Evolutionary conservation across 2,329 filamentous ascomycete species (phyloP).

Genomic region (Furcasterigmium sp.): DNA sequence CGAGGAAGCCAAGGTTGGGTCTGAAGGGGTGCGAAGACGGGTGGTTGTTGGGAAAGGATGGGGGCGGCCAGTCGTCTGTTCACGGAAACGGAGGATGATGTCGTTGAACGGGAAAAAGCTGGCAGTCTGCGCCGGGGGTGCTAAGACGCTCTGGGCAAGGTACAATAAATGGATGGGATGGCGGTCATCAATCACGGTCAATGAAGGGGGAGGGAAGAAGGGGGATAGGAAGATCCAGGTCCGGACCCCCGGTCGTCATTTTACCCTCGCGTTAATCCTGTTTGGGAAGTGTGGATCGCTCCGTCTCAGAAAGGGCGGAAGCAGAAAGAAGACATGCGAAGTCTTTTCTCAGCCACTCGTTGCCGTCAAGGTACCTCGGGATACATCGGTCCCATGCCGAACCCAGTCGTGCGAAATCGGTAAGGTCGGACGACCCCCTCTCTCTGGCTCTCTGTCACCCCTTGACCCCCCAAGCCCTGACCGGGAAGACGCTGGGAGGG

Average conservation of each 20-base stretch:
- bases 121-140: neutral
- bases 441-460: no score
- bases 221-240: neutral
- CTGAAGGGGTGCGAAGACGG: neutral
- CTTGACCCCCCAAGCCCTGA: no score
- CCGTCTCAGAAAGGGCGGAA: neutral
- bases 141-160: neutral
- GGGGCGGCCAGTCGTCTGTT: neutral
- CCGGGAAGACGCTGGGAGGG: no score
- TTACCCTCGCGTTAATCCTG: neutral
- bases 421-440: no score
- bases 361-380: neutral
- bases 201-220: neutral
- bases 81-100: slow-evolving; percentile 2
- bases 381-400: neutral
- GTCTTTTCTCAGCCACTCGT: neutral
- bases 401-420: no score
- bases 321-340: neutral
- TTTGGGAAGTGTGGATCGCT: neutral
- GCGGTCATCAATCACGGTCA: neutral
- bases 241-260: neutral
- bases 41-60: neutral
- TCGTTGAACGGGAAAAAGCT: slow-evolving; percentile 4
- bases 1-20: no score
- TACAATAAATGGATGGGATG: neutral